These are phyloP conservation scores for Penicillium palitans DNA, from an alignment of 2,329 filamentous ascomycete species.

Conservation along the genomic window DNA sequence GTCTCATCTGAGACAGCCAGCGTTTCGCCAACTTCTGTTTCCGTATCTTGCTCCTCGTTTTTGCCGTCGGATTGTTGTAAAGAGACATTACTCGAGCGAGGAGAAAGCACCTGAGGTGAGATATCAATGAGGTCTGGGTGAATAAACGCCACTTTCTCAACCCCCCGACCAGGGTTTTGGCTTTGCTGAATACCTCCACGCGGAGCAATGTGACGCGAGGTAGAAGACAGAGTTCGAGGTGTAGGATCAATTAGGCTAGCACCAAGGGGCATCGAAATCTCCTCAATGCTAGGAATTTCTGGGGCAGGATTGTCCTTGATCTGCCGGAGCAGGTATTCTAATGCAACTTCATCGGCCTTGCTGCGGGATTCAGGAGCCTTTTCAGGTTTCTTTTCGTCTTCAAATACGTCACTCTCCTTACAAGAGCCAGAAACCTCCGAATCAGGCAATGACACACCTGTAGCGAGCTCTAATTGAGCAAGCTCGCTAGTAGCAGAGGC, in stretches of 20 bases:
- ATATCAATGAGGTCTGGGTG: slow-evolving; percentile 7
- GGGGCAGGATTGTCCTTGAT: neutral
- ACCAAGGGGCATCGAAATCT: neutral
- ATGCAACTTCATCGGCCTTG: neutral
- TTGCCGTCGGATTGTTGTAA: neutral
- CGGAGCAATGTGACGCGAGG: neutral
- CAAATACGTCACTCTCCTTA: neutral
- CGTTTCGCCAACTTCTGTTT: neutral
- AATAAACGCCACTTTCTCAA: neutral
- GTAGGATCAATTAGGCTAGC: neutral
- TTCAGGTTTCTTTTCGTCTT: neutral
- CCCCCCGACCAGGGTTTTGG: neutral
- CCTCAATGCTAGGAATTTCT: neutral
- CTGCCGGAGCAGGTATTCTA: neutral
- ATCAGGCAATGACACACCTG: neutral
- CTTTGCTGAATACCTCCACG: neutral
- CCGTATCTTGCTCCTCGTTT: neutral
- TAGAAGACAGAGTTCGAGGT: neutral
- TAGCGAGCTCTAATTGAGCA: neutral
- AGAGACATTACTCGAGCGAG: neutral
- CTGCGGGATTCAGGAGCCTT: neutral
- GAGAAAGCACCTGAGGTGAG: neutral
- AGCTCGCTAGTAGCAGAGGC: neutral
- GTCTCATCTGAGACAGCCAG: neutral
- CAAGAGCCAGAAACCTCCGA: neutral